phyloP scores from a whole-genome alignment of 2,329 filamentous ascomycete species.

The Ceratocystis lukuohia region DNA sequence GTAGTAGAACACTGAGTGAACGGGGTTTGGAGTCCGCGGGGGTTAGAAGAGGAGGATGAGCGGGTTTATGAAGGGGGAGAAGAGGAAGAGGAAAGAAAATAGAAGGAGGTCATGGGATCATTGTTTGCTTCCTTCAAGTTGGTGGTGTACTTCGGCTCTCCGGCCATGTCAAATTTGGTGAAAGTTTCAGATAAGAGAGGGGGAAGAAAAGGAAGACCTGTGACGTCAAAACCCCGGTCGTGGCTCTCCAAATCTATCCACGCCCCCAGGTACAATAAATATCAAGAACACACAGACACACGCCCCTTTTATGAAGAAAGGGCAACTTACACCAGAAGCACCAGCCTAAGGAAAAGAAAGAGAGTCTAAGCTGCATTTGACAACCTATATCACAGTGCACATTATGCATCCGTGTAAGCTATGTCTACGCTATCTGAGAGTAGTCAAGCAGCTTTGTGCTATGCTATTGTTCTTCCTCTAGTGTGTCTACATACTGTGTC shows the following conservation, averaged over 20 bases:
- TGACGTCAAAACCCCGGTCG: background rate
- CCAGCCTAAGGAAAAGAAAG: background rate
- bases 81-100: background rate
- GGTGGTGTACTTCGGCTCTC: background rate
- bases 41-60: no score
- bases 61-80: background rate
- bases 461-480: background rate
- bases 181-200: background rate
- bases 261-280: background rate
- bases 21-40: no score
- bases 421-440: background rate
- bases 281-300: background rate
- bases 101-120: background rate
- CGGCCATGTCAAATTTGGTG: background rate
- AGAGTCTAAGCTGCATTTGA: background rate
- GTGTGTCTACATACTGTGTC: no score
- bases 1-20: no score
- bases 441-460: background rate
- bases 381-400: background rate
- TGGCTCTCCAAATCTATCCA: background rate
- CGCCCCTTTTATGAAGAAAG: background rate
- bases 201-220: background rate
- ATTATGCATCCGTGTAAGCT: background rate
- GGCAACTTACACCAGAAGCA: background rate
- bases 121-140: background rate